Percentiles rank a stretch among this genome's conserved stretches.
Conservation (phyloP, 1,284 basidiomycete genomes). For the Coniferiporia sulphurascens region DNA sequence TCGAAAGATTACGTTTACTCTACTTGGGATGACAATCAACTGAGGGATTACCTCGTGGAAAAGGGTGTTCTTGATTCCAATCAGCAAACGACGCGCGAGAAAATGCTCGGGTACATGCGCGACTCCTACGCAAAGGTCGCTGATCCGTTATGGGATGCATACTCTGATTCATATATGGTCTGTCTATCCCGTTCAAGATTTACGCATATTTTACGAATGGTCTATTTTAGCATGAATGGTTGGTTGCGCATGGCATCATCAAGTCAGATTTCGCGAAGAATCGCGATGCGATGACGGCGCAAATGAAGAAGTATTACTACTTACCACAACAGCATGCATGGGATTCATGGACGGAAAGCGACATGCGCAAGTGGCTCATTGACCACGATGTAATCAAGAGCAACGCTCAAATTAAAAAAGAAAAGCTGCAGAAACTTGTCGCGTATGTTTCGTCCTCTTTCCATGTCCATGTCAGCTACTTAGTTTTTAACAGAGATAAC, state of each 20-base stretch:
- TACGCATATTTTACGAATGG: conserved; percentile 4
- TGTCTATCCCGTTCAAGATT: conserved; percentile 23
- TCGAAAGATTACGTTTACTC: conserved; percentile 85
- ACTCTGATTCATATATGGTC: conserved; percentile 83
- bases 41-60: conserved; percentile 68
- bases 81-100: conserved; percentile 56
- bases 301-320: conserved; percentile 84
- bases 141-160: conserved; percentile 72
- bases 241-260: conserved; percentile 71
- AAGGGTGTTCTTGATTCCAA: conserved; percentile 70
- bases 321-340: conserved; percentile 49
- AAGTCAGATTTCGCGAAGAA: conserved; percentile 54
- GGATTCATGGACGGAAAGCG: conserved; percentile 65
- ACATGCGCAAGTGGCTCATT: conserved; percentile 68
- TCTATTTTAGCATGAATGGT: conserved; percentile 66
- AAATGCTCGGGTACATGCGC: conserved; percentile 65
- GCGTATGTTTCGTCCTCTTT: conserved; percentile 35
- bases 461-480: neutral
- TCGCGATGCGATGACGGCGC: conserved; percentile 61
- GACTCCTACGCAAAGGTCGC: conserved; percentile 61
- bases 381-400: conserved; percentile 64
- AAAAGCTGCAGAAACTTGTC: conserved; percentile 75
- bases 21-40: conserved; percentile 76
- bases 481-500: conserved; percentile 50
- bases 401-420: conserved; percentile 64